phyloP scores from a whole-genome alignment of 352 stramenopile genomes.

The Aphanomyces cochlioides region DNA sequence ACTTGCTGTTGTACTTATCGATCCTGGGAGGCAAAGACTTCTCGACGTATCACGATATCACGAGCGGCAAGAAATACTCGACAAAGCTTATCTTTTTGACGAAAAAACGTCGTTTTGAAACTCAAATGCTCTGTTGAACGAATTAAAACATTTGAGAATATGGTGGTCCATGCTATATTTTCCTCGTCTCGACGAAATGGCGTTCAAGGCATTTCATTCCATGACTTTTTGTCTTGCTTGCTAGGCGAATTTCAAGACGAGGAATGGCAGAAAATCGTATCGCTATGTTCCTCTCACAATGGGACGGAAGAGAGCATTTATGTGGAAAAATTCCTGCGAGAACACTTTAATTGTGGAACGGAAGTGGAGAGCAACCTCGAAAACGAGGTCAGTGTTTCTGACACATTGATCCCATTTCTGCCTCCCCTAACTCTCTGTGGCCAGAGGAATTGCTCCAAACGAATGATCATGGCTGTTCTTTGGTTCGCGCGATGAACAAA shows the following conservation, averaged over 20 bases:
- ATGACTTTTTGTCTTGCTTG: slow-evolving; percentile 34
- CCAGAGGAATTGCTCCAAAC: neutral
- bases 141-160: slow-evolving; percentile 36
- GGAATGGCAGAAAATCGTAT: neutral
- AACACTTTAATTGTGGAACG: neutral
- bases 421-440: neutral
- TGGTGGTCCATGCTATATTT: slow-evolving; percentile 37
- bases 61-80: slow-evolving; percentile 12
- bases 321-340: neutral
- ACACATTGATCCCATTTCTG: neutral
- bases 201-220: slow-evolving; percentile 34
- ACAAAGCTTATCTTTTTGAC: slow-evolving; percentile 29
- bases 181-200: slow-evolving; percentile 36
- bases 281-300: no score
- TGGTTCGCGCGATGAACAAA: neutral
- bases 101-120: slow-evolving; percentile 20
- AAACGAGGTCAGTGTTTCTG: no score
- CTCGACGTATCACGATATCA: slow-evolving; percentile 21
- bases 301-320: neutral
- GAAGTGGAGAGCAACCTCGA: neutral
- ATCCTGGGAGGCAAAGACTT: slow-evolving; percentile 36
- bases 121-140: slow-evolving; percentile 6
- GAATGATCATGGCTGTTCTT: neutral
- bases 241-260: slow-evolving; percentile 29
- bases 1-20: slow-evolving; percentile 39